Conservation (phyloP, 208 protist genomes). For the Trypanosoma brucei region DNA sequence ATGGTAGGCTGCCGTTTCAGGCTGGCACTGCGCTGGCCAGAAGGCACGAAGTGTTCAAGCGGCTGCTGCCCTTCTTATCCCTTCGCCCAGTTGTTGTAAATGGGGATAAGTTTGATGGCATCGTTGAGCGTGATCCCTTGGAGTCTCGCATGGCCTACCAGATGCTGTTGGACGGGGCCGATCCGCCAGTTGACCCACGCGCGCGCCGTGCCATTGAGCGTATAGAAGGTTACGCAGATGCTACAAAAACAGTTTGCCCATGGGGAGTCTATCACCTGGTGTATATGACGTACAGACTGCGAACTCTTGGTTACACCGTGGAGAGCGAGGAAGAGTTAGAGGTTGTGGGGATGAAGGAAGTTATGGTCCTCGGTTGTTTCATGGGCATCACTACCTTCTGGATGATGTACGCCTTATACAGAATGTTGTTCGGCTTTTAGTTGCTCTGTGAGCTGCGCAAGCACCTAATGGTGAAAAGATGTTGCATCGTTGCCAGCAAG, state of each 20-base stretch:
- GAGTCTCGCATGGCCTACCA: conserved; percentile 88
- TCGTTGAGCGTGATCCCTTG: conserved; percentile 59
- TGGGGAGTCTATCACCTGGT: conserved; percentile 86
- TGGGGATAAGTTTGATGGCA: conserved; percentile 71
- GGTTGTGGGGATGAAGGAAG: conserved; percentile 54
- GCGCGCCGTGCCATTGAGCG: conserved; percentile 71
- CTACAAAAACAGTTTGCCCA: conserved; percentile 49
- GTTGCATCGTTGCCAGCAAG: background rate
- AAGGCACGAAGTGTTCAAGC: conserved; percentile 38
- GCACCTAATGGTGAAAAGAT: background rate
- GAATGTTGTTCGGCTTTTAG: conserved; percentile 30
- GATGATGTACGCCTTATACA: conserved; percentile 30
- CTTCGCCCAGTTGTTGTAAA: conserved; percentile 49
- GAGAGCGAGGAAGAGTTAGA: conserved; percentile 54
- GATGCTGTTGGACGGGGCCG: conserved; percentile 62
- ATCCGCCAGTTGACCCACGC: conserved; percentile 74
- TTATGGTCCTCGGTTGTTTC: conserved; percentile 32
- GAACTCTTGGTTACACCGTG: conserved; percentile 52
- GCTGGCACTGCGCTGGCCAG: conserved; percentile 33
- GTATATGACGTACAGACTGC: conserved; percentile 75
- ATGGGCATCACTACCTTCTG: conserved; percentile 29
- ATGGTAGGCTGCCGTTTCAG: conserved; percentile 72
- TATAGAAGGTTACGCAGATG: conserved; percentile 69
- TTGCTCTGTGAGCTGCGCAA: background rate
- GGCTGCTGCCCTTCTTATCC: conserved; percentile 62